Evolutionary conservation across 257 asterid genomes (phyloP).

Genomic region (Lycium ferocissimum): DNA sequence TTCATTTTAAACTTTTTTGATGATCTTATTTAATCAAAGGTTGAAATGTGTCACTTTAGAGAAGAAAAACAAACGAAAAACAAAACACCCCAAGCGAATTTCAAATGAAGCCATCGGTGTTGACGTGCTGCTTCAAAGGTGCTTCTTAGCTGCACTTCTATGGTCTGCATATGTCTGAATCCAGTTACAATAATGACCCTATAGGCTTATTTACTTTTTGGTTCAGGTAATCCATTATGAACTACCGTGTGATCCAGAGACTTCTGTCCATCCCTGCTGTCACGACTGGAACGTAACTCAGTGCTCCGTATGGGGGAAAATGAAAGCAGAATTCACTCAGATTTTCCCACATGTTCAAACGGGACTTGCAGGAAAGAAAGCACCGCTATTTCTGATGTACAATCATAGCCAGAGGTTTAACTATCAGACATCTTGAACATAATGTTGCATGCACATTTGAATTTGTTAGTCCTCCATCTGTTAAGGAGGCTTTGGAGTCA

Average conservation of each 20-base stretch:
- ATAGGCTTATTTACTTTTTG: background rate
- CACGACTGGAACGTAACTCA: background rate
- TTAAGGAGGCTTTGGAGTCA: slow-evolving; percentile 23
- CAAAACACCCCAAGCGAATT: background rate
- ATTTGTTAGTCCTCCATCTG: slow-evolving; percentile 9
- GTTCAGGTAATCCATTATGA: background rate
- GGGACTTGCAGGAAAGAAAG: background rate
- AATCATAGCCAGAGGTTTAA: background rate
- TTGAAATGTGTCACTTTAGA: background rate
- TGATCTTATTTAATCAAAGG: background rate
- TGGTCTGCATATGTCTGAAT: background rate
- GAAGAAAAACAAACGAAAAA: background rate
- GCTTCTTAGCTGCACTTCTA: background rate
- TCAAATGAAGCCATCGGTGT: background rate
- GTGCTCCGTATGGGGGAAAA: background rate
- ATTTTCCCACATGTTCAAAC: background rate
- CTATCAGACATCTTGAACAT: slow-evolving; percentile 11
- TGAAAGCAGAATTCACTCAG: background rate
- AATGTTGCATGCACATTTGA: slow-evolving; percentile 20
- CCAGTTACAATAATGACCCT: background rate
- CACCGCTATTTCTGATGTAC: slow-evolving; percentile 10
- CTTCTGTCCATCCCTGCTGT: background rate
- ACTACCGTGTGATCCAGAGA: background rate
- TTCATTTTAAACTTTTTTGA: background rate
- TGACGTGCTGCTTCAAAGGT: background rate